Base-by-base conservation (phyloP, 257 asterid genomes). In the Capsicum pubescens region DNA sequence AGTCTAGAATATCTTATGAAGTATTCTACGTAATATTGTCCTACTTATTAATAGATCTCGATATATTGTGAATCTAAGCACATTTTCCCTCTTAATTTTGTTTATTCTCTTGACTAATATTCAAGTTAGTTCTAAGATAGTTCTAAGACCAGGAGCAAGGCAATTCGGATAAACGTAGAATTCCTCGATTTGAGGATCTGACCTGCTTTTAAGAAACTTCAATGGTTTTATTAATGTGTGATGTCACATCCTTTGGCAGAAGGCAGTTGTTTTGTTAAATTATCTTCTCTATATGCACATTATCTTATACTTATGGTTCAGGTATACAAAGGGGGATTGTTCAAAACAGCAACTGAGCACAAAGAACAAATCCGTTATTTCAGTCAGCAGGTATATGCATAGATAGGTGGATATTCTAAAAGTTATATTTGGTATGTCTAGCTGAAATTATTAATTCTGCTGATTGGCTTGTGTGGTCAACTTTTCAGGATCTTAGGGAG, bases 301-400 rank as follows among this genome's bases (percentile, higher is more conserved):
- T 54, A 8, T 54, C 15, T 79, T 16, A 48, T 84, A 67, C 83
- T 79, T 69, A 44, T 87, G 82, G 72, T 86, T 54, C 94, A 96
- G 99, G 95, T 96, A 84, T 96, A 87, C 89, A 96, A 96, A 88
- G 99, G 98, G 36, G 99, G 99, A 69, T 91, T 96, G 85, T 96
- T 96, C 91, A 94, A 93, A 92, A 93, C 97, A 85, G 99, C 98
- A 58, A 96, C 99, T 21, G 98, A 96, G 86, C 94, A 92, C 85
- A 96, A 92, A 92, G 98, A 96, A 85, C 98, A 94, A 84, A 89
- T 89, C 57, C 96, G 98, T 69, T 94, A 96, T 88, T 94, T 96
- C 90, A 96, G 98, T 86, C 95, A 92, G 91, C 98, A 90, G 91
- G 99, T 96, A 90, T 35, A 72, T 4, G 6, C 50, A 67, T 35